Evolutionary conservation across 306 rosid genomes (phyloP).

Genomic region (Pterocarpus santalinus): DNA sequence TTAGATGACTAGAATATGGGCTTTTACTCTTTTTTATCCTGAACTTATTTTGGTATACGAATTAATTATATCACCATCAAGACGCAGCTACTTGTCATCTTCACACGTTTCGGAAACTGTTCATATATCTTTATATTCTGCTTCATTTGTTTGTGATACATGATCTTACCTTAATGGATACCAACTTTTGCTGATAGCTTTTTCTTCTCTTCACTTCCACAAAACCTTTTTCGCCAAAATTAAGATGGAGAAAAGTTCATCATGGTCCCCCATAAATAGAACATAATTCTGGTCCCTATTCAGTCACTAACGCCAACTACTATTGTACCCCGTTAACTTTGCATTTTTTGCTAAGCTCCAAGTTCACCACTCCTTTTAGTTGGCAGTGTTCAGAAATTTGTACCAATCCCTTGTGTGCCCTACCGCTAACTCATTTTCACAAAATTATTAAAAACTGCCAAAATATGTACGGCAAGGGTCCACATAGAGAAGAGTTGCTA

Average conservation of each 20-base stretch:
- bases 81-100: slow-evolving; percentile 21
- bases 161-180: slow-evolving; percentile 29
- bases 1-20: no score
- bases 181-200: slow-evolving; percentile 19
- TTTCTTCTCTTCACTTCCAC: slow-evolving; percentile 33
- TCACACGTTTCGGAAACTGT: slow-evolving; percentile 14
- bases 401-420: slow-evolving; percentile 17
- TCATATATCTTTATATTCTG: not conserved
- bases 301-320: slow-evolving; percentile 26
- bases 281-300: slow-evolving; percentile 26
- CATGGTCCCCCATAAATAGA: slow-evolving; percentile 13
- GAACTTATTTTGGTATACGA: no score
- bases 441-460: slow-evolving; percentile 43
- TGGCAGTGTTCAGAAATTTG: slow-evolving; percentile 37
- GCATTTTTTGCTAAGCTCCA: slow-evolving; percentile 16
- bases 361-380: slow-evolving; percentile 45
- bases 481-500: slow-evolving; percentile 28
- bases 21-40: no score
- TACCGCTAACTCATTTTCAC: slow-evolving; percentile 34
- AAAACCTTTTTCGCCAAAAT: slow-evolving; percentile 10
- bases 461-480: slow-evolving; percentile 31
- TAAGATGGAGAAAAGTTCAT: not conserved
- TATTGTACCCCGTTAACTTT: slow-evolving; percentile 27
- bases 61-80: not conserved
- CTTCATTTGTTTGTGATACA: slow-evolving; percentile 35